Percentiles rank a stretch among this genome's conserved stretches.
These are phyloP conservation scores for Rhytidiadelphus loreus DNA, from an alignment of 225 moss, liverwort and hornwort genomes.

Conservation along the genomic window DNA sequence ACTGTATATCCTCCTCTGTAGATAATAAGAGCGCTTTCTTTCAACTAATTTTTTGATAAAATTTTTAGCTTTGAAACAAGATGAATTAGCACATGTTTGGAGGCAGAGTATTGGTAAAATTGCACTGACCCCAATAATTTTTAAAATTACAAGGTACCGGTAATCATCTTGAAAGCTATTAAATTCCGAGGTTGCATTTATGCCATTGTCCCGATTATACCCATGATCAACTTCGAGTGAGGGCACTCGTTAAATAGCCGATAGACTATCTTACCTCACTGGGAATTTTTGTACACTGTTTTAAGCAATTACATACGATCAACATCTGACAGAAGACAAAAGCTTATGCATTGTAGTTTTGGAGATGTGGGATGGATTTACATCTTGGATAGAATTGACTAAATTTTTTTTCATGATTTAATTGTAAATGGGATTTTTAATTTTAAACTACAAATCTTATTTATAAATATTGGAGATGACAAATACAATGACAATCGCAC, in stretches of 20 bases:
- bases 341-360: background rate
- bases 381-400: background rate
- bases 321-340: background rate
- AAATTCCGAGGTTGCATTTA: too few species aligned
- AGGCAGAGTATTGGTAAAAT: too few species aligned
- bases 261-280: background rate
- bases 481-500: background rate
- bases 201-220: too few species aligned
- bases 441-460: background rate
- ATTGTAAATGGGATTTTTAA: background rate
- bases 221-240: too few species aligned
- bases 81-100: too few species aligned
- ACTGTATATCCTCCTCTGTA: too few species aligned
- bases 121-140: too few species aligned
- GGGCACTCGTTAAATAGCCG: background rate
- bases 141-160: too few species aligned
- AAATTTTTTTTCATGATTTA: background rate
- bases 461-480: background rate
- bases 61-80: too few species aligned
- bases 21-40: too few species aligned
- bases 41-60: too few species aligned
- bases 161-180: too few species aligned
- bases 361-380: background rate
- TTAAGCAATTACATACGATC: background rate
- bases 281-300: background rate